These are phyloP conservation scores for Aspergillus viridinutans DNA, from an alignment of 2,329 filamentous ascomycete species.

Conservation along the genomic window DNA sequence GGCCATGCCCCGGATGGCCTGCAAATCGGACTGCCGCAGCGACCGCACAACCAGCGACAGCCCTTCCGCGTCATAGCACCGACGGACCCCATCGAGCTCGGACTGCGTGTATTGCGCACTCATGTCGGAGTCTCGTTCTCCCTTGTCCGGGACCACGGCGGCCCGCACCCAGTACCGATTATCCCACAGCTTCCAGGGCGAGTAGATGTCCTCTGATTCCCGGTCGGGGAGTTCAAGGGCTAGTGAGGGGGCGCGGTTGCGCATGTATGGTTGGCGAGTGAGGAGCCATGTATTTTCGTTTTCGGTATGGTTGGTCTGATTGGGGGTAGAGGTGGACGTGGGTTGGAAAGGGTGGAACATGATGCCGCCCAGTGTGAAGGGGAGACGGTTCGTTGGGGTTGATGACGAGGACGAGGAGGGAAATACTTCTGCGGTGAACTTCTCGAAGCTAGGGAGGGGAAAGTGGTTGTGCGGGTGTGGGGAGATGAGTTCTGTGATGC, in stretches of 20 bases:
- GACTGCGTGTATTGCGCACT: not conserved
- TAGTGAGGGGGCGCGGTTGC: slow-evolving; percentile 19
- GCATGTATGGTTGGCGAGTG: slow-evolving; percentile 35
- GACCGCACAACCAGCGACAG: slow-evolving; percentile 38
- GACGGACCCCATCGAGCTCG: not conserved
- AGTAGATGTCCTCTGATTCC: not conserved
- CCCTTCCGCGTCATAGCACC: not conserved
- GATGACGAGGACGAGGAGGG: slow-evolving; percentile 10
- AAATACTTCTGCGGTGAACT: slow-evolving; percentile 41
- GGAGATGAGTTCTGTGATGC: slow-evolving; percentile 47
- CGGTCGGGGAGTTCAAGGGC: slow-evolving; percentile 15
- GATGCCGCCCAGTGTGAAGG: slow-evolving; percentile 48
- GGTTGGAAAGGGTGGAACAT: slow-evolving; percentile 41
- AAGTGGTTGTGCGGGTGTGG: slow-evolving; percentile 41
- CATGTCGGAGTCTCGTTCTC: not conserved
- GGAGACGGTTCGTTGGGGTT: slow-evolving; percentile 23
- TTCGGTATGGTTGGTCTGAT: not conserved
- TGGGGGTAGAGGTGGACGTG: too few relatives aligned
- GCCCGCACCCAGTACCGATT: slow-evolving; percentile 54
- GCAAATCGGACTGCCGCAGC: slow-evolving; percentile 30
- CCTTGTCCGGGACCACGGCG: slow-evolving; percentile 21
- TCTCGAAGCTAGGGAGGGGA: slow-evolving; percentile 41
- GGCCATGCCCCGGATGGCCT: slow-evolving; percentile 13
- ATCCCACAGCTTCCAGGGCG: slow-evolving; percentile 48
- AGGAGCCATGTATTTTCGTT: slow-evolving; percentile 33